phyloP scores from a whole-genome alignment of 1,284 basidiomycete genomes.

The Tylopilus sp. region DNA sequence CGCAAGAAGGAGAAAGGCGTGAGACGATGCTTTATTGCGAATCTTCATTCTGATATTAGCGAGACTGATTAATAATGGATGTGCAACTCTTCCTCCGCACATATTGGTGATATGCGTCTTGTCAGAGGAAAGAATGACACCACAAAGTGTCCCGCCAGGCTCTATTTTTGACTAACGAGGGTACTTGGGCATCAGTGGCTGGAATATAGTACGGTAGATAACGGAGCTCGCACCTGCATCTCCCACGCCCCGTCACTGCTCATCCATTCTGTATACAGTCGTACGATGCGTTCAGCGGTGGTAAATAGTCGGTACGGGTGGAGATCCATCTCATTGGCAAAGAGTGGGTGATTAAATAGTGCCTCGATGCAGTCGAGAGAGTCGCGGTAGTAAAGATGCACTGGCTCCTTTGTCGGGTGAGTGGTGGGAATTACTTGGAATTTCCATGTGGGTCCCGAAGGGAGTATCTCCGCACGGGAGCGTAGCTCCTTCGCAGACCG shows the following conservation, averaged over 20 bases:
- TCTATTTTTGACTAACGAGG: no score
- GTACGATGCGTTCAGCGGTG: not conserved
- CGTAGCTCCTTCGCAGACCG: not conserved
- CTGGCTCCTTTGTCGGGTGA: not conserved
- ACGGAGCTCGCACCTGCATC: no score
- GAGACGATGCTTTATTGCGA: constrained; percentile 41
- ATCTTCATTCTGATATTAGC: constrained; percentile 47
- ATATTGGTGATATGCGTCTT: constrained; percentile 48
- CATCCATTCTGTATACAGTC: not conserved
- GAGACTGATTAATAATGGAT: constrained; percentile 47
- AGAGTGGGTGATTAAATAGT: not conserved
- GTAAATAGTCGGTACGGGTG: not conserved
- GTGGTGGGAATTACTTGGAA: not conserved
- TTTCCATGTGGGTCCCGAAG: not conserved
- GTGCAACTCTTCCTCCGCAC: constrained; percentile 21
- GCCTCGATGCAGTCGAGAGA: not conserved
- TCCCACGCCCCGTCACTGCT: no score
- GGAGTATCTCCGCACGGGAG: not conserved
- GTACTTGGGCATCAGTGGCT: no score
- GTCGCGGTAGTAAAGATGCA: not conserved
- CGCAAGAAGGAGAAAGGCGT: constrained; percentile 42
- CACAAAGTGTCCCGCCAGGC: not conserved
- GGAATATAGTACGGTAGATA: no score
- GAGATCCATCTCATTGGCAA: not conserved
- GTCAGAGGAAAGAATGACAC: constrained; percentile 43